A percentile compares a stretch with the other conserved stretches of the same genome.
Conservation (phyloP, 805 yeast species). For the Cyberlindnera euphorbiiphila region DNA sequence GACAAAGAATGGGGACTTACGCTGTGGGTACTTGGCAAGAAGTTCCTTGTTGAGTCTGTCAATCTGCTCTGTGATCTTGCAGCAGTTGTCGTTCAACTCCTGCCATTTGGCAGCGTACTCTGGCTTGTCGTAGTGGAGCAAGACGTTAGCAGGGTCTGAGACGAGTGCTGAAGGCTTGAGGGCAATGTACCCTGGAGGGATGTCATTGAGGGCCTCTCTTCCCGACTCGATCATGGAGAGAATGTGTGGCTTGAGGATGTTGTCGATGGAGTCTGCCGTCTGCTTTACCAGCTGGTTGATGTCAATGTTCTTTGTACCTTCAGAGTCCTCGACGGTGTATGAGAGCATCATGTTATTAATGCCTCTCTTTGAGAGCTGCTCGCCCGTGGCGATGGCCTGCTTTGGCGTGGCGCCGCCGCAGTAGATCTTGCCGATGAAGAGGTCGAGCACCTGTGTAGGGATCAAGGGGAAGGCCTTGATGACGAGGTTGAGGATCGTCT, state of each 20-base stretch:
- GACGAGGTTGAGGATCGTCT: slow-evolving; percentile 54
- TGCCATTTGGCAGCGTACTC: slow-evolving; percentile 50
- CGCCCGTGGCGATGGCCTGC: slow-evolving; percentile 71
- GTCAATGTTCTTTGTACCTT: slow-evolving; percentile 62
- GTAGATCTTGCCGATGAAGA: slow-evolving; percentile 75
- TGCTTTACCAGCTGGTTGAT: slow-evolving; percentile 56
- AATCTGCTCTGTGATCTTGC: slow-evolving; percentile 54
- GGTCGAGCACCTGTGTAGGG: slow-evolving; percentile 67
- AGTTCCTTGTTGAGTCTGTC: slow-evolving; percentile 49
- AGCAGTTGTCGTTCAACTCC: slow-evolving; percentile 60
- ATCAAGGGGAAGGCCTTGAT: slow-evolving; percentile 68
- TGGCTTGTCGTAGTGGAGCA: slow-evolving; percentile 56
- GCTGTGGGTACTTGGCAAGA: slow-evolving; percentile 50
- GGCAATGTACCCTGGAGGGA: slow-evolving; percentile 91
- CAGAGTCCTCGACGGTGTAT: slow-evolving; percentile 88
- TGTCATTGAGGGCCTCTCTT: slow-evolving; percentile 48
- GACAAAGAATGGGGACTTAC: slow-evolving; percentile 69
- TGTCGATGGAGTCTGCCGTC: slow-evolving; percentile 62
- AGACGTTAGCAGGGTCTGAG: slow-evolving; percentile 67
- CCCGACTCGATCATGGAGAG: slow-evolving; percentile 46
- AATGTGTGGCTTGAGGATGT: slow-evolving; percentile 72
- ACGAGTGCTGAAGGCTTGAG: slow-evolving; percentile 90
- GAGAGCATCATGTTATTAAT: slow-evolving; percentile 95
- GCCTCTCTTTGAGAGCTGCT: slow-evolving; percentile 62
- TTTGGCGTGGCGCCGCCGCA: slow-evolving; percentile 82